Evolutionary conservation across 2,329 filamentous ascomycete species (phyloP).

Genomic region (Hymenoscyphus fructigenus): DNA sequence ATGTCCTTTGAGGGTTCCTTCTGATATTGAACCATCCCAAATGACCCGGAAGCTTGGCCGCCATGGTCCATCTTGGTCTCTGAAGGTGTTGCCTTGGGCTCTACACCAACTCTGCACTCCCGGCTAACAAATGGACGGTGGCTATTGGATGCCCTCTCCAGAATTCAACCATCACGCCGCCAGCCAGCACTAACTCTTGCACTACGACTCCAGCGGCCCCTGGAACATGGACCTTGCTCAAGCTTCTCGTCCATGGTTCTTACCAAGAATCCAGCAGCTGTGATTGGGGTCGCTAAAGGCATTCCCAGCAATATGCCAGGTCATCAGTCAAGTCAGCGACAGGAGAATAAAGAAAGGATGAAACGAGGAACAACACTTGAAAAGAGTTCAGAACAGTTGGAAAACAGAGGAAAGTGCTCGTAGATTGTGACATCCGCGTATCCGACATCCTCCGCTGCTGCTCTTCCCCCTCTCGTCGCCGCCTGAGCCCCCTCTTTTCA

Average conservation of each 20-base stretch:
- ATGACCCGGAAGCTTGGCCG: conserved; percentile 1
- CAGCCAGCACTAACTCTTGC: neutral
- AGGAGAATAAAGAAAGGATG: conserved; percentile 1
- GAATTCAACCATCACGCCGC: conserved; percentile 7
- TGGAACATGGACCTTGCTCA: conserved; percentile 6
- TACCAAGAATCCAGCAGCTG: conserved; percentile 5
- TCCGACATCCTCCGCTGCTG: neutral
- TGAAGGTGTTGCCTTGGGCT: neutral
- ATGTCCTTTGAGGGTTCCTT: neutral
- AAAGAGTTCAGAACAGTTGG: neutral
- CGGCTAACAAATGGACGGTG: neutral
- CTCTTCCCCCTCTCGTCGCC: neutral
- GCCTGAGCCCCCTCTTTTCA: neutral
- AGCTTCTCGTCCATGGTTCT: conserved; percentile 9
- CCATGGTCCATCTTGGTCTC: neutral
- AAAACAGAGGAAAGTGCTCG: neutral
- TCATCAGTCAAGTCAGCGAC: conserved; percentile 5
- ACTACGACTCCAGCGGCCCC: conserved; percentile 11
- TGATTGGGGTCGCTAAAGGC: conserved; percentile 13
- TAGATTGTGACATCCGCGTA: neutral
- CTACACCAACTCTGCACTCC: neutral
- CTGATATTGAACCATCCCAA: neutral
- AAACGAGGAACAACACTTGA: neutral
- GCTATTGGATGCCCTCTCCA: neutral
- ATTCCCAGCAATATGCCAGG: conserved; percentile 10